These are phyloP conservation scores for Sedum album DNA, from an alignment of 164 flowering plant species.

Conservation along the genomic window DNA sequence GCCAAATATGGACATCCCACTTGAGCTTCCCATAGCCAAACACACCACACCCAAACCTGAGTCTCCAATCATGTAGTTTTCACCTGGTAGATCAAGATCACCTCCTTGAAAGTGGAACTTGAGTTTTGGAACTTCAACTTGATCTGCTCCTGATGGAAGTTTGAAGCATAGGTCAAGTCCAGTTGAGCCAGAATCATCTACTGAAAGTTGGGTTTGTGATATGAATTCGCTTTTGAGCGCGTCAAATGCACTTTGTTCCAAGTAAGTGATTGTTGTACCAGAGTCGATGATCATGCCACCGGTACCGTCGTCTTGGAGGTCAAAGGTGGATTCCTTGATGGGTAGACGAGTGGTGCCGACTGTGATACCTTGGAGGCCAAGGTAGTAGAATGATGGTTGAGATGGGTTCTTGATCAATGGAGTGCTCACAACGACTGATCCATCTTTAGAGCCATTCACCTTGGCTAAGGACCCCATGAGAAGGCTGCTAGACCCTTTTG, in stretches of 20 bases:
- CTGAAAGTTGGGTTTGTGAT: background rate
- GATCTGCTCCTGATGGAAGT: background rate
- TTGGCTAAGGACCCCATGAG: background rate
- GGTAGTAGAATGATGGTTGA: background rate
- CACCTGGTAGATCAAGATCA: constrained; percentile 11
- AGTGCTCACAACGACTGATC: background rate
- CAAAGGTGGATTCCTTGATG: background rate
- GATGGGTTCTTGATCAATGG: constrained; percentile 7
- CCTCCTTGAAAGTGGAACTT: constrained; percentile 8
- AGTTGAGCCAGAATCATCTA: background rate
- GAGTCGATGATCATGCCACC: constrained; percentile 7
- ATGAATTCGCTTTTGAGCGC: background rate
- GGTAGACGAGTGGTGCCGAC: constrained; percentile 5
- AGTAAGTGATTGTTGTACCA: background rate
- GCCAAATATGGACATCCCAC: background rate
- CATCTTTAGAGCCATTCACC: background rate
- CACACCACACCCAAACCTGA: too few relatives aligned
- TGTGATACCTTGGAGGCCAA: constrained; percentile 1
- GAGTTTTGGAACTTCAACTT: constrained; percentile 11
- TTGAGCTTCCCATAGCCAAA: constrained; percentile 7
- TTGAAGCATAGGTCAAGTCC: constrained; percentile 1
- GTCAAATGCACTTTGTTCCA: background rate
- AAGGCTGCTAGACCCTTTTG: background rate
- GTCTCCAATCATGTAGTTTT: constrained; percentile 15
- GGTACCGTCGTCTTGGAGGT: background rate